Evolutionary conservation across 2,329 filamentous ascomycete species (phyloP), one percentile per base, ranked within the genome.

Genomic region (Diaporthe eres): DNA sequence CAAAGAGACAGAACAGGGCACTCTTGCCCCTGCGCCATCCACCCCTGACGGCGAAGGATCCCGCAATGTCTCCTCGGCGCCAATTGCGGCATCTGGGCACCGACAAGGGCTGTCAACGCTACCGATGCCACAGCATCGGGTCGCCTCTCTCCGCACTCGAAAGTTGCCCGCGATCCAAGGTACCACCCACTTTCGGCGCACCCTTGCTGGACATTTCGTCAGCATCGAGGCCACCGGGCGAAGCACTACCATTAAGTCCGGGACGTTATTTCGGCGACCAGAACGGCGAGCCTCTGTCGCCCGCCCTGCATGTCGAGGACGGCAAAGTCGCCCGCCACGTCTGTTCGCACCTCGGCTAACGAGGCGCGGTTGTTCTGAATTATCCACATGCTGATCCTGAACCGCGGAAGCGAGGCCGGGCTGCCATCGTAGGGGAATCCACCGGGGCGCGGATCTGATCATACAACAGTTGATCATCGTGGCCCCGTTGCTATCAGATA

Each of bases 111-210:
- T 70, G 65, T 53, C 65, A 60, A 73, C 34, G 57, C 57, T 63
- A 73, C 71, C 71, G 57, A 53, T 73, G 44, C 71, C 71, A 73
- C 71, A 73, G 71, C 57, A 73, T 63, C 71, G 58, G 71, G 71
- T 63, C 58, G 34, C 34, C 60, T 63, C 57, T 61, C 71, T 73
- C 71, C 71, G 71, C 71, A 65, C 34, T 51, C 57, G 31, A 63
- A 34, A 51, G 57, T 55, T 39, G 57, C 57, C 57, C 57, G 47
- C 65, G 44, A 73, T 73, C 65, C 47, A 70, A 53, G 55, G 65
- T 39, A 9, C 47, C 34, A 39, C 37, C 65, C 65, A 70, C 65
- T 70, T 55, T 70, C 34, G 65, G 65, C 65, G 49, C 49, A 55
- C 49, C 65, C 65, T 28, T 70, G 65, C 49, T 42, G n/a, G 37